Base-by-base conservation (phyloP, 140 eudicot genomes). In the Bidens hawaiensis region DNA sequence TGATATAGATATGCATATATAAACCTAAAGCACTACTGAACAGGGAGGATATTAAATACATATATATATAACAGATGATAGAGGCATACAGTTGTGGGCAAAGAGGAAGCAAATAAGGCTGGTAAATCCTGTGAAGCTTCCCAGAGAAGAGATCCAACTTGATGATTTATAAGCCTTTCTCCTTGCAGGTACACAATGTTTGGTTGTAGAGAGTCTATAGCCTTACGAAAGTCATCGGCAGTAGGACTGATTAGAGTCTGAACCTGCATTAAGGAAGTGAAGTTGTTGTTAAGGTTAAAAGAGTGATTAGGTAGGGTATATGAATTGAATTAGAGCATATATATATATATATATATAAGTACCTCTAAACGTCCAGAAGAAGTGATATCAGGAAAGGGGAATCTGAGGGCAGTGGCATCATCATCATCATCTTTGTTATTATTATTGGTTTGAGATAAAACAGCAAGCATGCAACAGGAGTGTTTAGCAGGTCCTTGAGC, bases 331-430 rank as follows among this genome's bases (percentile, higher is more conserved):
- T 12, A 27, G 25, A 51, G 18, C 17, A 24, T 41, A 36, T 30
- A 48, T 65, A 48, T 19, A n/a, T 12, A 11, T 9, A 5, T 5
- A 47, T 4, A 49, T 53, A 6, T 12, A 8, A 9, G 17, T 76
- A 93, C 99, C 99, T 87, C 96, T 38, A 93, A 74, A 46, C 95
- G 98, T 54, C 98, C 95, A 1, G 91, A 84, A 43, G 98, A 91
- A 36, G 65, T 79, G 70, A 91, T 77, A 52, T 78, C 83, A 0
- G 98, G 98, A 62, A 84, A 82, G 13, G 96, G 96, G 71, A 79
- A 91, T 46, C 73, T 76, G 10, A 16, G 52, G 60, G 24, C 65
- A 22, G 59, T 51, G 28, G 48, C 63, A 2, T 61, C 17, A 30
- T 34, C 76, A 71, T 75, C 78, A 49, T 66, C 52, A 23, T 67